Percentiles rank a stretch among this genome's conserved stretches.
phyloP scores from a whole-genome alignment of 176 grass and related monocot species.

The Bromus sterilis region DNA sequence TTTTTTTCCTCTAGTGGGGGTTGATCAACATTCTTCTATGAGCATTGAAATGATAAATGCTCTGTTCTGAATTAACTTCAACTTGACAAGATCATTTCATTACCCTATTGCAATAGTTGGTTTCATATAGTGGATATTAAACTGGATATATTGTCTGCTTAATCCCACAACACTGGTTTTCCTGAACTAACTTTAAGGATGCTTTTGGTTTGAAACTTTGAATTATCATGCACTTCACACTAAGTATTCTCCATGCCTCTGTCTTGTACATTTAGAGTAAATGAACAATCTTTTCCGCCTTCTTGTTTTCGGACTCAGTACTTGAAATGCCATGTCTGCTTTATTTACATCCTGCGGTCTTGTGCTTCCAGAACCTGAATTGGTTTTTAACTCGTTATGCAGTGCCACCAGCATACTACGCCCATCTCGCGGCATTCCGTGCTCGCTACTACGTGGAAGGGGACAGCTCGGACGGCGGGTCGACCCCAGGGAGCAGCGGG shows the following conservation, averaged over 20 bases:
- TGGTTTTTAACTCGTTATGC: not conserved
- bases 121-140: no score
- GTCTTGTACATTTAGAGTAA: not conserved
- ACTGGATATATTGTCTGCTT: no score
- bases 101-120: not conserved
- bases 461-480: constrained; percentile 43
- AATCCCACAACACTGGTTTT: not conserved
- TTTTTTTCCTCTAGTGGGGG: not conserved
- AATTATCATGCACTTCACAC: not conserved
- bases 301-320: not conserved
- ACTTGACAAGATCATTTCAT: not conserved
- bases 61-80: not conserved
- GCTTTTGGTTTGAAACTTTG: not conserved
- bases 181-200: not conserved
- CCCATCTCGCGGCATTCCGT: constrained; percentile 58
- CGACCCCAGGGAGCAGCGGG: constrained; percentile 22
- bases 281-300: not conserved
- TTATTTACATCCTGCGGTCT: not conserved
- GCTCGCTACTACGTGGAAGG: constrained; percentile 59
- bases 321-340: not conserved
- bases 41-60: not conserved
- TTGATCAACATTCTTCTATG: not conserved
- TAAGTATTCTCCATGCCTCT: not conserved
- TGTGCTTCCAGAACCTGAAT: not conserved
- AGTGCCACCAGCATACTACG: constrained; percentile 74